Evolutionary conservation across 306 rosid species (phyloP).

Genomic region (Hippophae gyantsensis): DNA sequence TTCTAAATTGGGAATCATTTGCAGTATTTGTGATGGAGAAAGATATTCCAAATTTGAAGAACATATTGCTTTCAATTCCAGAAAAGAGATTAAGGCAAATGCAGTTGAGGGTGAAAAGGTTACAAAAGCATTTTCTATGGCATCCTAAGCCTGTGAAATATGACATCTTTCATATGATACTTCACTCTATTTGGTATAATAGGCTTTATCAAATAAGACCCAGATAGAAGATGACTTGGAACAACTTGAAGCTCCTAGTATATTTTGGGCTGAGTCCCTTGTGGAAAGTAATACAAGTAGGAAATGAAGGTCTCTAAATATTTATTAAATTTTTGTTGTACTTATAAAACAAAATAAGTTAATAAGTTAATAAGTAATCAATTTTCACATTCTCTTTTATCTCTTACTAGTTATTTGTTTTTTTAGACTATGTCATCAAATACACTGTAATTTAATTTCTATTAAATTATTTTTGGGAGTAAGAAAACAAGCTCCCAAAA

Average conservation of each 20-base stretch:
- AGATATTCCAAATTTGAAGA: conserved; percentile 70
- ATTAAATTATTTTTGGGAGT: too few species aligned
- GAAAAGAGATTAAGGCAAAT: conserved; percentile 55
- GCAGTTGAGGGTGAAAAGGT: conserved; percentile 70
- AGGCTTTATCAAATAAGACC: conserved; percentile 40
- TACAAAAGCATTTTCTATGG: conserved; percentile 88
- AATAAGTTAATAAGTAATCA: not conserved
- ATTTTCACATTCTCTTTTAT: too few species aligned
- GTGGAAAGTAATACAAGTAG: conserved; percentile 15
- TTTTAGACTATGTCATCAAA: too few species aligned
- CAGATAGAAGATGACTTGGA: conserved; percentile 9
- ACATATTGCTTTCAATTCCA: conserved; percentile 61
- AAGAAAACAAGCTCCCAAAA: too few species aligned
- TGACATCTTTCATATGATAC: conserved; percentile 86
- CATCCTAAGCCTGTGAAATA: conserved; percentile 72
- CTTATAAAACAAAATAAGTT: not conserved
- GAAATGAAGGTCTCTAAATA: not conserved
- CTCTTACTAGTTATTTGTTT: too few species aligned
- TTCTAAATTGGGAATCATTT: conserved; percentile 84
- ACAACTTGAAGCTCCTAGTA: not conserved
- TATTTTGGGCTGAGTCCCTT: conserved; percentile 3
- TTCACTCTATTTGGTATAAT: conserved; percentile 83
- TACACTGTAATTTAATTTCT: too few species aligned
- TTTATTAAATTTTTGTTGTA: not conserved
- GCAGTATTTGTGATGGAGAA: conserved; percentile 70